These are phyloP conservation scores for Umbelopsis ramanniana DNA, from an alignment of 192 early-diverging fungal genomes.

Conservation along the genomic window DNA sequence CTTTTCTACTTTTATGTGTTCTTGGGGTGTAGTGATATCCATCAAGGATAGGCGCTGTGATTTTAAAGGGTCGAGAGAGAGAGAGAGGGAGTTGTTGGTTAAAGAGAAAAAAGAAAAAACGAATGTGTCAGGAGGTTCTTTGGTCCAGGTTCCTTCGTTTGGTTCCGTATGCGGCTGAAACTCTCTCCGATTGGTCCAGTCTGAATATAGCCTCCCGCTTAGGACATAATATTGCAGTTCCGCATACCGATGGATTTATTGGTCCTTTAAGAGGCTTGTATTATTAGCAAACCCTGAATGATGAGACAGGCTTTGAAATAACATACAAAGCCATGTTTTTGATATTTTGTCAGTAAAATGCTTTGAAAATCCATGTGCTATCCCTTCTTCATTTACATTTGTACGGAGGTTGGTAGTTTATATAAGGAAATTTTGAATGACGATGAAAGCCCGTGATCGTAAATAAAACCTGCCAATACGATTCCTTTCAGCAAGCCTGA, in stretches of 20 bases:
- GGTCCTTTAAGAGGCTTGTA: too few species aligned
- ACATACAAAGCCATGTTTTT: too few species aligned
- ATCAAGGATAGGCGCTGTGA: background rate
- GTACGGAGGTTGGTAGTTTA: too few species aligned
- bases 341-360: too few species aligned
- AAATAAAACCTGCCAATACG: background rate
- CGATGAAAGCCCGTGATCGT: background rate
- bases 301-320: too few species aligned
- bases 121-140: constrained; percentile 1
- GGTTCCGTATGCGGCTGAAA: constrained; percentile 1
- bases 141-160: background rate
- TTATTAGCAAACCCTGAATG: too few species aligned
- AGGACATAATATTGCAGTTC: background rate
- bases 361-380: too few species aligned
- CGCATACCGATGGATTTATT: background rate
- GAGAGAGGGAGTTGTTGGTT: background rate
- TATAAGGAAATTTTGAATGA: too few species aligned
- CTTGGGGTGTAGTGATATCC: background rate
- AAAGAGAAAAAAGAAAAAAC: background rate
- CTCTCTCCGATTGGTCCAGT: constrained; percentile 13
- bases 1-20: background rate
- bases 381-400: too few species aligned
- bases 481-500: background rate
- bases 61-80: background rate
- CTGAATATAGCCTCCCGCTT: background rate